Evolutionary conservation across 2,329 filamentous ascomycete species (phyloP).

Genomic region (Colletotrichum sp.): DNA sequence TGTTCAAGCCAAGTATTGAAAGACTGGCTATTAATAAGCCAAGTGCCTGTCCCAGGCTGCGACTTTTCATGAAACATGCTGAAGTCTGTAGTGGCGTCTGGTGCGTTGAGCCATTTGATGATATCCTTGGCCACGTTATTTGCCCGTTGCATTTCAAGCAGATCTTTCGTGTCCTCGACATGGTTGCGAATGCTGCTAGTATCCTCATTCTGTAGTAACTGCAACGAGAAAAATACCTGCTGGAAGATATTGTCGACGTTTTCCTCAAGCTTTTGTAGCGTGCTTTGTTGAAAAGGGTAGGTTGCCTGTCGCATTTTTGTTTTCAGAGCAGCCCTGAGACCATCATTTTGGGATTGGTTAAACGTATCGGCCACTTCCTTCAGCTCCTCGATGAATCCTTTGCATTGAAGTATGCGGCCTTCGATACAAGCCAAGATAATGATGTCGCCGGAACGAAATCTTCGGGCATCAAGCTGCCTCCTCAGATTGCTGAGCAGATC

Average conservation of each 20-base stretch:
- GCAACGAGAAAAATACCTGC: slow-evolving; percentile 33
- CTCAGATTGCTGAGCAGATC: background rate
- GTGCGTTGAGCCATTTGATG: slow-evolving; percentile 37
- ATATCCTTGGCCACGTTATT: slow-evolving; percentile 29
- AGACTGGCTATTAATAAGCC: slow-evolving; percentile 27
- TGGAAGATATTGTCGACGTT: slow-evolving; percentile 35
- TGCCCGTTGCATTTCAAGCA: slow-evolving; percentile 29
- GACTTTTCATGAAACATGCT: slow-evolving; percentile 31
- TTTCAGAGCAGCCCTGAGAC: background rate
- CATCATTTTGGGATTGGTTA: background rate
- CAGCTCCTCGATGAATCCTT: slow-evolving; percentile 31
- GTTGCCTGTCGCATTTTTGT: slow-evolving; percentile 21
- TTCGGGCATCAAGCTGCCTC: slow-evolving; percentile 7
- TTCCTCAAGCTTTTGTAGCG: slow-evolving; percentile 41
- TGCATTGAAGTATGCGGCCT: slow-evolving; percentile 25
- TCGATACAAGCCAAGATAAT: slow-evolving; percentile 17
- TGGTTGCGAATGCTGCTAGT: slow-evolving; percentile 27
- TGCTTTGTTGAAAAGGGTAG: slow-evolving; percentile 39
- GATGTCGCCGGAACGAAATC: slow-evolving; percentile 27
- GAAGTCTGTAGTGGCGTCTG: slow-evolving; percentile 38
- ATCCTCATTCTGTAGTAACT: slow-evolving; percentile 35
- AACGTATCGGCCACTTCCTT: slow-evolving; percentile 30
- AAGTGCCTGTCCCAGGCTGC: slow-evolving; percentile 36
- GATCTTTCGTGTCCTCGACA: slow-evolving; percentile 27
- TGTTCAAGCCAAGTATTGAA: slow-evolving; percentile 32